Evolutionary conservation across 352 stramenopile species (phyloP).

Genomic region (Pythium dissimile): DNA sequence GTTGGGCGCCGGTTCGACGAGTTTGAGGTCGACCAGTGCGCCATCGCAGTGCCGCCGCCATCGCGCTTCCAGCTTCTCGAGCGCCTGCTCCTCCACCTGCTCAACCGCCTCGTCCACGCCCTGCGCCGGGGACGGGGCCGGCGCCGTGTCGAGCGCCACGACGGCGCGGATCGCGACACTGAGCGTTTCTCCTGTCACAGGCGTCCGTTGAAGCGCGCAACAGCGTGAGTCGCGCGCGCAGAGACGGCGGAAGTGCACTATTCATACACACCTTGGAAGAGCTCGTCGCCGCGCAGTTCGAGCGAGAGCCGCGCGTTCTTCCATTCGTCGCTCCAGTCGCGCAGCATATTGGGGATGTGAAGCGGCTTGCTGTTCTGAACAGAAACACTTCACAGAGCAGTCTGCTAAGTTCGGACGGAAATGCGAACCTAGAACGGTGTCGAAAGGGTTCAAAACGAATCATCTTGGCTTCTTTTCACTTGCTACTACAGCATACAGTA

Average conservation of each 20-base stretch:
- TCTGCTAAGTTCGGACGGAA: neutral
- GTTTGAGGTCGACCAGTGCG: conserved; percentile 47
- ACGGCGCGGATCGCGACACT: conserved; percentile 6
- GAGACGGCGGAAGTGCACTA: neutral
- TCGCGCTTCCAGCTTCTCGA: conserved; percentile 21
- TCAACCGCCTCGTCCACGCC: too few relatives aligned
- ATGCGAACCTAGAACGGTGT: neutral
- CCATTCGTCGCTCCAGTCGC: conserved; percentile 68
- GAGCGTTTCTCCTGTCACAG: conserved; percentile 14
- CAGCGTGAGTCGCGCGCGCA: neutral
- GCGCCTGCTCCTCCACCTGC: neutral
- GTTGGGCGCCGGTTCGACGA: conserved; percentile 25
- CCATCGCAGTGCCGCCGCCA: conserved; percentile 44
- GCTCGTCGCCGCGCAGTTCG: conserved; percentile 42
- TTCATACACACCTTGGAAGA: conserved; percentile 53
- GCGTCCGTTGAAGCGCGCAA: neutral
- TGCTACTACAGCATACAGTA: conserved; percentile 16
- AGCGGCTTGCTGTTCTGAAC: too few relatives aligned
- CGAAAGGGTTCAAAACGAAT: neutral
- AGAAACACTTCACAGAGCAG: conserved; percentile 5
- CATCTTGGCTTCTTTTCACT: conserved; percentile 2
- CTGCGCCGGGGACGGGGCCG: too few relatives aligned
- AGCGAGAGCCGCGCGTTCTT: conserved; percentile 47
- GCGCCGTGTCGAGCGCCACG: conserved; percentile 9
- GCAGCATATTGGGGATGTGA: conserved; percentile 35